Base-by-base conservation (phyloP, 345 rosid genomes). In the Arabis alpina region DNA sequence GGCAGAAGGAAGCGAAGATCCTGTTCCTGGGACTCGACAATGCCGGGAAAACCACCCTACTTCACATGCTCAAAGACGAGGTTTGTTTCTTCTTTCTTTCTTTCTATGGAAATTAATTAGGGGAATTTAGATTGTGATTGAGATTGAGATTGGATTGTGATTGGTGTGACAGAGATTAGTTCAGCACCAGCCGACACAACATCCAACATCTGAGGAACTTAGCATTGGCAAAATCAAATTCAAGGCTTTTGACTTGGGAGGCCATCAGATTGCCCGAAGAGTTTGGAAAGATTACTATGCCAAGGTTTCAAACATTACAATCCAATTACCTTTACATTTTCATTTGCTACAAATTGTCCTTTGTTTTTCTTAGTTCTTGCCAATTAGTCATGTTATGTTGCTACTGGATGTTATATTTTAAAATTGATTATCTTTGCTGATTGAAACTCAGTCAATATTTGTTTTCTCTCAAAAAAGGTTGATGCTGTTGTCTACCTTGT, bases 251-350 rank as follows among this genome's bases (percentile, higher is more conserved):
- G 96, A 89, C 76, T 85, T 89, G 81, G 93, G 96, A 4, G 96
- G 96, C 36, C 96, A 89, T 76, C 96, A 89, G 81, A 89, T 87
- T 79, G 96, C 93, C 36, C 81, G 96, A 3, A 73, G 96, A 13
- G 96, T 89, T 15, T 89, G 96, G 96, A 89, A 87, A 70, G 96
- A 89, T 81, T 89, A 89, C 76, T 89, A 87, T 61, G 88, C 96
- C 5, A 87, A 89, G 92, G 96, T 86, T 19, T 19, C 23, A 19
- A 19, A 19, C 23, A 19, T 19, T 19, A 19, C 23, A 19, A 19
- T 19, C 23, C 23, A 19, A 19, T 19, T 19, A 19, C 23, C 23
- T 19, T 19, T 19, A 19, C 23, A 19, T 19, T 19, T 19, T 19
- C 23, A 19, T 19, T 1, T 19, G 23, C 23, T 19, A 19, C 23